Evolutionary conservation across 73 alveolate genomes (phyloP).

Genomic region (Effrenium voratum): DNA sequence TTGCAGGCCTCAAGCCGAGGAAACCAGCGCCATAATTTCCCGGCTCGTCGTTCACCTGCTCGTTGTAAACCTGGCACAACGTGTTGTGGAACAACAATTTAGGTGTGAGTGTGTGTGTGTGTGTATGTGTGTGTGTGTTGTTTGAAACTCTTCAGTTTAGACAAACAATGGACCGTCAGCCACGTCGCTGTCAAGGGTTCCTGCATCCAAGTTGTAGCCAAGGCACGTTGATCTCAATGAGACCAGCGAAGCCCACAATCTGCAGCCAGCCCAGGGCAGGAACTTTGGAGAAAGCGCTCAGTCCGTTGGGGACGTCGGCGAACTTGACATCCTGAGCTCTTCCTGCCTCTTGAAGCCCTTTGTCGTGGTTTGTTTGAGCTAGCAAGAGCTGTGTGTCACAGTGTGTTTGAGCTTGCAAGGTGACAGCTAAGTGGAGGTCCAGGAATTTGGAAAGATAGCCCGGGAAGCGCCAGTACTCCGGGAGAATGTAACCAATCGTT

Average conservation of each 20-base stretch:
- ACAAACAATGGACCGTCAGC: too few relatives aligned
- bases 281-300: slow-evolving; percentile 61
- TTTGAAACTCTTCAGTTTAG: too few relatives aligned
- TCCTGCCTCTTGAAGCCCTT: too few relatives aligned
- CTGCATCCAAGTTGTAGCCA: too few relatives aligned
- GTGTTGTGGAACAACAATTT: too few relatives aligned
- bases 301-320: slow-evolving; percentile 86
- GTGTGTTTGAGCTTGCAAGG: too few relatives aligned
- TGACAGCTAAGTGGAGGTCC: too few relatives aligned
- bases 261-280: slow-evolving; percentile 87
- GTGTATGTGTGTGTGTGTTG: too few relatives aligned
- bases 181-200: too few relatives aligned
- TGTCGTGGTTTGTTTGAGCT: too few relatives aligned
- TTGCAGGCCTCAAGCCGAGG: slow-evolving; percentile 69
- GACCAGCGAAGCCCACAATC: slow-evolving; percentile 88
- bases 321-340: slow-evolving; percentile 52
- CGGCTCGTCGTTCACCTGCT: slow-evolving; percentile 66
- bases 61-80: slow-evolving; percentile 50
- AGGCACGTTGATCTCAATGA: slow-evolving; percentile 45
- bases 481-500: slow-evolving; percentile 53
- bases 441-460: slow-evolving; percentile 85
- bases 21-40: slow-evolving; percentile 88
- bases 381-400: too few relatives aligned
- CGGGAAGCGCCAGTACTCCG: slow-evolving; percentile 89
- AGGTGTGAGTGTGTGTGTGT: too few relatives aligned